These are phyloP conservation scores for Pseudopyricularia cyperi DNA, from an alignment of 2,329 filamentous ascomycete genomes.

Conservation along the genomic window DNA sequence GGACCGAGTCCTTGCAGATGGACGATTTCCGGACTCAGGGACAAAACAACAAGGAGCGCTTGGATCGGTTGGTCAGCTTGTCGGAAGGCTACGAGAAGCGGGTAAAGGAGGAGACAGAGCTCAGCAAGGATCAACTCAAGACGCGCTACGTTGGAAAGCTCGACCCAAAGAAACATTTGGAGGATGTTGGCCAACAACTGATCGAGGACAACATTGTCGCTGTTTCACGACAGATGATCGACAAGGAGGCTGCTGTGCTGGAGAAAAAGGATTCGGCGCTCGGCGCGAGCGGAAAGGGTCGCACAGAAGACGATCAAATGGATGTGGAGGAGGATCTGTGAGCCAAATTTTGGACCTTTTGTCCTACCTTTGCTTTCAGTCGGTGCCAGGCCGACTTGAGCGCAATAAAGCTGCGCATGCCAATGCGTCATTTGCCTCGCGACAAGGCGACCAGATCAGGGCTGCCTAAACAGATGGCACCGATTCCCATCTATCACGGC, in stretches of 20 bases:
- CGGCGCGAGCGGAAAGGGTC: constrained; percentile 34
- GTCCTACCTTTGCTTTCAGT: not conserved
- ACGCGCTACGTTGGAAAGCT: constrained; percentile 98
- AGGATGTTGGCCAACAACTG: constrained; percentile 88
- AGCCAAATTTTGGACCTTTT: not conserved
- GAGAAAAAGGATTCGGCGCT: constrained; percentile 43
- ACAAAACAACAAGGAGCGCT: constrained; percentile 70
- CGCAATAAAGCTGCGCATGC: not conserved
- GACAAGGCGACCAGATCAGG: not conserved
- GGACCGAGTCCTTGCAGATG: constrained; percentile 97
- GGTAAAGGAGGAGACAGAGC: constrained; percentile 95
- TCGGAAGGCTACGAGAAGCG: constrained; percentile 97
- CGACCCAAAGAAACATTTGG: constrained; percentile 97
- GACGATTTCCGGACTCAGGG: constrained; percentile 84
- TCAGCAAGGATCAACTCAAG: constrained; percentile 95
- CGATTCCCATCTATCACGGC: not conserved
- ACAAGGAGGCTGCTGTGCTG: constrained; percentile 93
- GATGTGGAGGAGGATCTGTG: constrained; percentile 49
- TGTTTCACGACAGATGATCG: constrained; percentile 98
- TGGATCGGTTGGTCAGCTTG: constrained; percentile 77
- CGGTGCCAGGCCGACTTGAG: not conserved
- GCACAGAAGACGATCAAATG: constrained; percentile 37
- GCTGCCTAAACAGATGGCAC: not conserved
- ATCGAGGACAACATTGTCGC: constrained; percentile 99
- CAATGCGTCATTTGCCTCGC: not conserved